These are phyloP conservation scores for Trichoderma koningiopsis DNA, from an alignment of 2,329 filamentous ascomycete species.

Conservation along the genomic window DNA sequence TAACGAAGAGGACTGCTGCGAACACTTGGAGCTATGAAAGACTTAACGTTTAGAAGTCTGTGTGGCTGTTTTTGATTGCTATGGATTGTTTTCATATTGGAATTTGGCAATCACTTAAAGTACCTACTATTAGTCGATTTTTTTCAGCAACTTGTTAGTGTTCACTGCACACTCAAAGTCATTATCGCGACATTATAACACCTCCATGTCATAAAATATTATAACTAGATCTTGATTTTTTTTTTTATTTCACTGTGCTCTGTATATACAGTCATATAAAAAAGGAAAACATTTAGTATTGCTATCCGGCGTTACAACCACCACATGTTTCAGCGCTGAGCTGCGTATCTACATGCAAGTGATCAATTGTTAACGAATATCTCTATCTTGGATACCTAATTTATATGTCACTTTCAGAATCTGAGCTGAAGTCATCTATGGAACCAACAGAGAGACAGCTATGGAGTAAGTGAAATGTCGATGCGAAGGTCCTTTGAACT, in stretches of 20 bases:
- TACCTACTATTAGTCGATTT: not conserved
- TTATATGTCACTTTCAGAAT: not conserved
- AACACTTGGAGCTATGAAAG: constrained; percentile 32
- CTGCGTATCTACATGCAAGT: too few relatives aligned
- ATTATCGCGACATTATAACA: not conserved
- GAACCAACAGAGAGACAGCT: not conserved
- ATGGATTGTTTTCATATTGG: constrained; percentile 29
- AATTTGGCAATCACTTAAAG: not conserved
- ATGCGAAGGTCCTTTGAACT: not conserved
- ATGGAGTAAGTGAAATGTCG: not conserved
- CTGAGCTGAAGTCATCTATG: not conserved
- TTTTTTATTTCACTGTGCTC: not conserved
- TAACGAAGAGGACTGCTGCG: constrained; percentile 25
- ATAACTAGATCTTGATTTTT: not conserved
- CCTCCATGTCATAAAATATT: not conserved
- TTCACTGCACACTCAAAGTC: not conserved
- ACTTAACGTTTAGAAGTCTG: constrained; percentile 28
- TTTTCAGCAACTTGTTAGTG: not conserved
- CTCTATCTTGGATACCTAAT: not conserved
- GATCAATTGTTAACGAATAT: too few relatives aligned
- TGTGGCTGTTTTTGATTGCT: constrained; percentile 36
- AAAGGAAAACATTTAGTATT: too few relatives aligned
- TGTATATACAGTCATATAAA: not conserved
- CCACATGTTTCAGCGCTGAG: too few relatives aligned
- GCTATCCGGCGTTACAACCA: too few relatives aligned